phyloP scores from a whole-genome alignment of 2,329 filamentous ascomycete species.

The Xylariaceae sp. region DNA sequence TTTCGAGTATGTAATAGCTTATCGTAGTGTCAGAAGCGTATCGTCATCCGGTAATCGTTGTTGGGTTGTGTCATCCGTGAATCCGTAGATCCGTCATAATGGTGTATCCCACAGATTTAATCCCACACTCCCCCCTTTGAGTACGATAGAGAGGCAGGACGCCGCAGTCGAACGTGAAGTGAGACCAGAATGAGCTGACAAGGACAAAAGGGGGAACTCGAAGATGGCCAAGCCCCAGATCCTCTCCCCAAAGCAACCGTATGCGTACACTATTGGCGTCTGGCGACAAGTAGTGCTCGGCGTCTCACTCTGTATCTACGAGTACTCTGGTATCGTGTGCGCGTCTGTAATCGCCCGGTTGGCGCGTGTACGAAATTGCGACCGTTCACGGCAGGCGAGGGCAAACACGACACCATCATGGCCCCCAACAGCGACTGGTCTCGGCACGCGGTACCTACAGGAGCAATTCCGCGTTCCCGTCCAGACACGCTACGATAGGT shows the following conservation, averaged over 20 bases:
- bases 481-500: too few species aligned
- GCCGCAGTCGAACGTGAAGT: constrained; percentile 11
- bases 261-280: neutral
- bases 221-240: neutral
- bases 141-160: neutral
- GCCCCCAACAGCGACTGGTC: neutral
- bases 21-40: neutral
- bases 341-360: constrained; percentile 15
- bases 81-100: too few species aligned
- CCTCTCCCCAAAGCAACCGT: constrained; percentile 12
- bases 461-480: neutral
- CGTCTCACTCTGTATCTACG: constrained; percentile 9
- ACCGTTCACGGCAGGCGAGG: neutral
- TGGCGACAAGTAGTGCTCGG: constrained; percentile 6
- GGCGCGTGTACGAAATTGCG: constrained; percentile 6
- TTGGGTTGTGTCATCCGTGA: neutral
- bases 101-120: too few species aligned
- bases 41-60: neutral
- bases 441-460: neutral
- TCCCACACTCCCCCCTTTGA: too few species aligned
- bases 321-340: neutral
- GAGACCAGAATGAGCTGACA: constrained; percentile 22
- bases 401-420: neutral
- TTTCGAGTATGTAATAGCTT: neutral
- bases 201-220: constrained; percentile 4